phyloP scores from a whole-genome alignment of 1,284 basidiomycete species.

The Trametes polyzona region DNA sequence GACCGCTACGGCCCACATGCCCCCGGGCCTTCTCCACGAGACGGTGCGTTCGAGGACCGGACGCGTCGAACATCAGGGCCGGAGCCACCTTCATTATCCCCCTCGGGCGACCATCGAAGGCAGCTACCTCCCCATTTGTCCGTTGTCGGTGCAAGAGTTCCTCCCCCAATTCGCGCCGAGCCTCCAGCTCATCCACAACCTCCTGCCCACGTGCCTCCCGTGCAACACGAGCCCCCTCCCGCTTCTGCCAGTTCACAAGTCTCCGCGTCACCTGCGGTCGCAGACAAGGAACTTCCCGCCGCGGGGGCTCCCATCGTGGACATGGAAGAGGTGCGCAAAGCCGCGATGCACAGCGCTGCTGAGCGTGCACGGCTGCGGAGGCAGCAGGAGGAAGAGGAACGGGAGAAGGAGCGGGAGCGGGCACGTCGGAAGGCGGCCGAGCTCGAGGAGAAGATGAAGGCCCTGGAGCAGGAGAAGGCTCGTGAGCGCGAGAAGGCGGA shows the following conservation, averaged over 20 bases:
- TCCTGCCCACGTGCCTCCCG: neutral
- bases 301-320: conserved; percentile 51
- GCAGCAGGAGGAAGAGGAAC: conserved; percentile 85
- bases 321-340: conserved; percentile 75
- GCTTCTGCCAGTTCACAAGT: conserved; percentile 16
- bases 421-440: conserved; percentile 87
- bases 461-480: conserved; percentile 40
- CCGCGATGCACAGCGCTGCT: conserved; percentile 89
- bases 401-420: conserved; percentile 82
- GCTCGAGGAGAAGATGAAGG: conserved; percentile 76
- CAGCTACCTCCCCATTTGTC: conserved; percentile 41
- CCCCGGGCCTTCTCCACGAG: conserved; percentile 16
- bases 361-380: conserved; percentile 82
- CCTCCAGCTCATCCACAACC: neutral
- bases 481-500: conserved; percentile 21
- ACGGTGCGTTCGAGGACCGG: conserved; percentile 27
- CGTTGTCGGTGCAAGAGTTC: conserved; percentile 11
- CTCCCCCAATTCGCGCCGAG: conserved; percentile 10
- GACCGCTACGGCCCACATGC: conserved; percentile 8
- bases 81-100: conserved; percentile 18
- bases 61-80: conserved; percentile 27
- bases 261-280: conserved; percentile 21
- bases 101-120: conserved; percentile 31
- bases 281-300: conserved; percentile 39
- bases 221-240: neutral